These are phyloP conservation scores for Nitzschia sp. DNA, from an alignment of 108 stramenopile genomes.

Conservation along the genomic window DNA sequence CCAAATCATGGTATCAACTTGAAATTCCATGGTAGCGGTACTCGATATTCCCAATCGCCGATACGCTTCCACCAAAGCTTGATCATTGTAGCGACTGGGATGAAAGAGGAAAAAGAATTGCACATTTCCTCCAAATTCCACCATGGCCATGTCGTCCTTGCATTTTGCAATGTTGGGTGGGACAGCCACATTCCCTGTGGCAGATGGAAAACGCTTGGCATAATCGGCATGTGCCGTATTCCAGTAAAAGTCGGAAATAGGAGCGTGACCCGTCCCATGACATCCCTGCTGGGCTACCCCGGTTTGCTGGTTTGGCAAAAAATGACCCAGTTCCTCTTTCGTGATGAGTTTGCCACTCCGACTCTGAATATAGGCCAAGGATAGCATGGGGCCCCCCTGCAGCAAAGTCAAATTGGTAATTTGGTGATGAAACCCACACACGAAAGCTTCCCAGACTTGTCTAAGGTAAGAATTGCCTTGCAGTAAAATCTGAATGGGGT, in stretches of 20 bases:
- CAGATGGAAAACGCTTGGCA: not conserved
- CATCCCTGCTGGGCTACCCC: not conserved
- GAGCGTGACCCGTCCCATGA: not conserved
- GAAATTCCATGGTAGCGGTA: not conserved
- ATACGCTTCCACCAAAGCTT: conserved; percentile 1
- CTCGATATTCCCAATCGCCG: not conserved
- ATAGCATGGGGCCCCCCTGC: conserved; percentile 5
- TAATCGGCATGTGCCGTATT: not conserved
- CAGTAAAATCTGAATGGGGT: conserved; percentile 4
- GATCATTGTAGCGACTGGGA: conserved; percentile 12
- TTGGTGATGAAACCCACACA: conserved; percentile 5
- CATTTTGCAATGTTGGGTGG: conserved; percentile 6
- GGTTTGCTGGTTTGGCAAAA: not conserved
- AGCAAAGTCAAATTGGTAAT: conserved; percentile 17
- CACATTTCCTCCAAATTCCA: conserved; percentile 15
- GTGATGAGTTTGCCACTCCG: conserved; percentile 6
- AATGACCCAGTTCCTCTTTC: conserved; percentile 12
- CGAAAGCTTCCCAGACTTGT: conserved; percentile 30
- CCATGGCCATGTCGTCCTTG: conserved; percentile 35
- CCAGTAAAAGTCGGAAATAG: not conserved
- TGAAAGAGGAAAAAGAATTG: conserved; percentile 37
- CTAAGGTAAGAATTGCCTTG: conserved; percentile 31
- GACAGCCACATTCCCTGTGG: not conserved
- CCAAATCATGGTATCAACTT: conserved; percentile 1
- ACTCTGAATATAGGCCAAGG: conserved; percentile 11